Evolutionary conservation across 371 early-diverging fungal genomes (phyloP), one percentile per base, ranked within the genome.

Genomic region (Mortierella sp.): DNA sequence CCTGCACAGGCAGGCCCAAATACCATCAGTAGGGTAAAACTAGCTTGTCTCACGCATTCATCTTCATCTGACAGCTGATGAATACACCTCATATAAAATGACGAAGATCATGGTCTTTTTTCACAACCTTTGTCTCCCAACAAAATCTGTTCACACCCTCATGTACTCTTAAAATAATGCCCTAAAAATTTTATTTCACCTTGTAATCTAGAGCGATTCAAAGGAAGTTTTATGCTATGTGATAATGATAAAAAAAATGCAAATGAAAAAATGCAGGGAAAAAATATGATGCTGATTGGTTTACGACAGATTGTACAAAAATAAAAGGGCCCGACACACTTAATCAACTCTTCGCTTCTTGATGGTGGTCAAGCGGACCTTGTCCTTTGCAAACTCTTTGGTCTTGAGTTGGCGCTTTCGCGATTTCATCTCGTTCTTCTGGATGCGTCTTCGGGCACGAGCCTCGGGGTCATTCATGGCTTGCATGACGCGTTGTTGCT

Each of bases 381-480:
- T 85, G 70, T 82, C 75, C 68, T 70, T 72, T 0, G 88, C 84
- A 76, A 84, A 85, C 67, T 88, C 90, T 64, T 85, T 85, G 22
- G 85, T 84, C 82, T 88, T 91, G 42, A 88, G 78, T 76, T 92
- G 91, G 26, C 87, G 85, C 61, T 83, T 83, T 26, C 83, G 76
- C 32, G 83, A 85, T 83, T 92, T 91, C 87, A 88, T 86, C 68
- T 88, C 89, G 73, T 91, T 90, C 83, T 90, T 92, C 61, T 89
- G 88, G n/a, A 86, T 61, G 57, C 90, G 89, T 53, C 88, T 84
- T 54, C 85, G 83, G 9, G 94, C 91, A 12, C 85, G 81, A 28
- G 87, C 85, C 77, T 88, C 91, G 0, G 95, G 93, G 66, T 94
- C 92, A 51, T 87, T 84, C 45, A 94, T 87, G 17, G 91, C 91